Base-by-base conservation (phyloP, 306 rosid species). In the Lagenaria siceraria region DNA sequence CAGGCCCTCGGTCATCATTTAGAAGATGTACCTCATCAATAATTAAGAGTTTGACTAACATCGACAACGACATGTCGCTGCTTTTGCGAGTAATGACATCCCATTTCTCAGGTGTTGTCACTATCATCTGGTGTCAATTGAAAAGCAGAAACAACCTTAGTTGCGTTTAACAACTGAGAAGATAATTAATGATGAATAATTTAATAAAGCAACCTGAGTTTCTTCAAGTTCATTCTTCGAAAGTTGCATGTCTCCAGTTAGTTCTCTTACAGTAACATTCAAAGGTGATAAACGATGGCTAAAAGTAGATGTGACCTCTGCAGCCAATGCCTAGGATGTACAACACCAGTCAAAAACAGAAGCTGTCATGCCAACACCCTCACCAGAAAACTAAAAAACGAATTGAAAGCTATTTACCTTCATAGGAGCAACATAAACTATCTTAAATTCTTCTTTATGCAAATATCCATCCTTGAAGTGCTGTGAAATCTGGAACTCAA, bases 61-160 rank as follows among this genome's bases (percentile, higher is more conserved):
- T 89, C 31, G 98, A 92, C 79, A 94, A 89, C 52, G 98, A 87
- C 98, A 92, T 94, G 80, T 94, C 98, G 77, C 98, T 92, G 85
- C 98, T 94, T 90, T 94, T 94, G 85, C 98, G 95, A 71, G 98
- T 94, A 75, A 94, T 94, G 80, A 94, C 98, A 83, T 94, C 98
- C 98, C 98, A 94, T 86, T 94, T 94, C 89, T 94, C 98, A 79
- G 98, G 98, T 80, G 98, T 94, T 60, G 98, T 94, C 82, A 94
- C 98, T 84, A 94, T 94, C 98, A 94, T 94, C 97, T 94, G 87
- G 76, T 83, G 75, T 78, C 83, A 79, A 62, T 42, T 24, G 21
- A 42, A 63, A 65, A 63, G 74, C 24, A 40, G 63, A 79, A 65
- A 35, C 42, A 65, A 64, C 49, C 78, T 73, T 78, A 82, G 75